phyloP scores from a whole-genome alignment of 2,329 filamentous ascomycete species.

The Fusarium veterinarium region DNA sequence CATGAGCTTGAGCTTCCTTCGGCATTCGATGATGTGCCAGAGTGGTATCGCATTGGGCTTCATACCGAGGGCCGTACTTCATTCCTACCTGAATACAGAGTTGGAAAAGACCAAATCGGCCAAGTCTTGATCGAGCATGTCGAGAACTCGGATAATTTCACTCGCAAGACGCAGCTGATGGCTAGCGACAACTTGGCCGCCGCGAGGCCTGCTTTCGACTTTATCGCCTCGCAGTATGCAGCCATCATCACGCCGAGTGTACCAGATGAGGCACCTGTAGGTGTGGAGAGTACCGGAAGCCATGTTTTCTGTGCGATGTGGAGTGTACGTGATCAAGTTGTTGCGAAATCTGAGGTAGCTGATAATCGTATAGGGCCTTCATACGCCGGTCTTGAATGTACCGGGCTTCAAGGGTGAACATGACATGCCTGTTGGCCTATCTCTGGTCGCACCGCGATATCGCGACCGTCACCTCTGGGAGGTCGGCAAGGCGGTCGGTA shows the following conservation, averaged over 20 bases:
- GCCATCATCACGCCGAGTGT: constrained; percentile 70
- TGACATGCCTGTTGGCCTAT: constrained; percentile 69
- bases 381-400: constrained; percentile 72
- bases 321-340: constrained; percentile 59
- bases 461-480: constrained; percentile 58
- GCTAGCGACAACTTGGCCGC: constrained; percentile 66
- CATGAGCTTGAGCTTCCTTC: too few species aligned
- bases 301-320: constrained; percentile 64
- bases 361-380: constrained; percentile 55
- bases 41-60: constrained; percentile 66
- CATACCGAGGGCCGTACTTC: constrained; percentile 64
- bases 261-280: constrained; percentile 69
- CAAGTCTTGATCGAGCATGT: constrained; percentile 62
- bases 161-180: too few species aligned
- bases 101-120: constrained; percentile 61
- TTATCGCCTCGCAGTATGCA: constrained; percentile 62
- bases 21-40: constrained; percentile 56
- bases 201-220: constrained; percentile 66
- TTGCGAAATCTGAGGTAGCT: neutral
- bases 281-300: constrained; percentile 65
- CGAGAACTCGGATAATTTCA: constrained; percentile 59
- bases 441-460: constrained; percentile 61
- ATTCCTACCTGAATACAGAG: constrained; percentile 66
- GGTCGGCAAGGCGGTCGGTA: constrained; percentile 53
- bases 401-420: constrained; percentile 67